Evolutionary conservation across 164 flowering plant genomes (phyloP).

Genomic region (Saururus chinensis): DNA sequence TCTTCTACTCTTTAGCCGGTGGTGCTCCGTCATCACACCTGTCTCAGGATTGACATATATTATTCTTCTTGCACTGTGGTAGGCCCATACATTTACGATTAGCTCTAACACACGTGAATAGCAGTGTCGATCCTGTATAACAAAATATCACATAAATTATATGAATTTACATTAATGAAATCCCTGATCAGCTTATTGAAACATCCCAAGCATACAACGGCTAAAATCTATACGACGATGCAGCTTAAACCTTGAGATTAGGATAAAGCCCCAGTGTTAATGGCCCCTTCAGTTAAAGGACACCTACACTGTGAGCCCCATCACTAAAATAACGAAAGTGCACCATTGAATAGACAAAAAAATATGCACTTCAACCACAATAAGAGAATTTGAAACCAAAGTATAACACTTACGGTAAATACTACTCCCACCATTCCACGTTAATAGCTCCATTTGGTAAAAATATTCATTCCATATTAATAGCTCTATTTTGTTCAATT

Average conservation of each 20-base stretch:
- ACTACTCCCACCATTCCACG: no score
- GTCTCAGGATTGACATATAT: constrained; percentile 64
- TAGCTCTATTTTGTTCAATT: no score
- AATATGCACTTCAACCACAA: no score
- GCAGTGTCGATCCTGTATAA: constrained; percentile 81
- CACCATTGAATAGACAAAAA: no score
- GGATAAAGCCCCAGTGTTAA: neutral
- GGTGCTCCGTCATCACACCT: constrained; percentile 83
- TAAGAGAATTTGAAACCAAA: no score
- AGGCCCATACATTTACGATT: constrained; percentile 90
- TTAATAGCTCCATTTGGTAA: no score
- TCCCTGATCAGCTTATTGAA: neutral
- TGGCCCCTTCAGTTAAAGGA: neutral
- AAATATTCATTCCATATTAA: no score
- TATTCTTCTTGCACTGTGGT: constrained; percentile 87
- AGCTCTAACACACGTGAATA: constrained; percentile 91
- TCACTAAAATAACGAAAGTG: no score
- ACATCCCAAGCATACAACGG: neutral
- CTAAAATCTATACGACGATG: no score
- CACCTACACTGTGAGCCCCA: no score
- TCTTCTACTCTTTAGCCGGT: constrained; percentile 46
- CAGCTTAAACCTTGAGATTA: neutral
- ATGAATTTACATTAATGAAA: neutral
- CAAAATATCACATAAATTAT: neutral
- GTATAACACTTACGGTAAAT: no score